Base-by-base conservation (phyloP, 805 yeast genomes). In the Torulaspora indica region DNA sequence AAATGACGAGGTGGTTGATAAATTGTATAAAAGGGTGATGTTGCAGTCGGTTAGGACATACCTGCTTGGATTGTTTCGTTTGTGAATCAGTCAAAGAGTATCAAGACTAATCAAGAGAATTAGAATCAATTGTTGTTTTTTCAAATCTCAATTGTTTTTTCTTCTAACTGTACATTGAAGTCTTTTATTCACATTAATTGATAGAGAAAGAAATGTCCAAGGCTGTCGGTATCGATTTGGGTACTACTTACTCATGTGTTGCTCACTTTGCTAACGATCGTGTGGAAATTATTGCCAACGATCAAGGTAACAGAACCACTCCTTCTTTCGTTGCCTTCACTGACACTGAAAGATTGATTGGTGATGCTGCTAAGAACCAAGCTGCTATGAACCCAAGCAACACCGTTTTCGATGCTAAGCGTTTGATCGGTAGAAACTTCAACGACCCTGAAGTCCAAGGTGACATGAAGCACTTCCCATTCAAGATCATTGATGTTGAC, bases 351-450 rank as follows among this genome's bases (percentile, higher is more conserved):
- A 84, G 96, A 74, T 77, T 89, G 61, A 89, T 89, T 59, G 96
- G 96, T 70, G 96, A 89, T 72, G 95, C 97, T 57, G 98, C 97
- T 49, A 91, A 91, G 81, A 90, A 91, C 72, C 97, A 91, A 75
- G 96, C 96, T 45, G 96, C 97, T 55, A 85, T 90, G 82, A 91
- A 91, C 74, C 97, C 97, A 42, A 56, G 73, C 49, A 90, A 90
- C 78, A 90, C 97, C 35, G 90, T 90, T 49, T 90, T 90, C 62
- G 97, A 90, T 63, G 95, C 95, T 61, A 90, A 90, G 77, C 85
- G 97, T 75, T 79, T 90, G 66, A 90, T 90, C 66, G 83, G 82
- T 71, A 78, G 79, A 76, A 79, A 72, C 68, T 77, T 73, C 69
- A 68, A 62, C 39, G 82, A 77, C 53, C 79, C 75, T 63, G 74